Percentiles rank a stretch among this genome's conserved stretches.
Evolutionary conservation across 345 rosid genomes (phyloP).

Genomic region (Salix exigua): DNA sequence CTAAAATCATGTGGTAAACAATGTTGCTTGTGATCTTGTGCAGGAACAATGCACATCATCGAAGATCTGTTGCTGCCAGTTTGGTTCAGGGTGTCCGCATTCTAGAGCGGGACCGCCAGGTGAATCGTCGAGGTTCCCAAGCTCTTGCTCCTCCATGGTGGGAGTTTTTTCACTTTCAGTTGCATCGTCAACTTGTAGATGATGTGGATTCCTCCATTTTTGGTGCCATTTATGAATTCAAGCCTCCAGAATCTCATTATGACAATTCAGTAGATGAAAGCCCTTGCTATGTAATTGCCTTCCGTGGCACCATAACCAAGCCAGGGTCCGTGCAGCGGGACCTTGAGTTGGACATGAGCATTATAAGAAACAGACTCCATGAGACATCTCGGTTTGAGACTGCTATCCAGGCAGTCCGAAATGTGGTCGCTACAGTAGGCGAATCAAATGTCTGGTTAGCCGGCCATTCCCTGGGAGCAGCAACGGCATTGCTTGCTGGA

Average conservation of each 20-base stretch:
- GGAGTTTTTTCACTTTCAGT: slow-evolving; percentile 63
- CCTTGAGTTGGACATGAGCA: slow-evolving; percentile 54
- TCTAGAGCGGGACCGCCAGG: slow-evolving; percentile 84
- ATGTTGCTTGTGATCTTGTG: not conserved
- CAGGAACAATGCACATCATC: slow-evolving; percentile 68
- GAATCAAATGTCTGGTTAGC: slow-evolving; percentile 75
- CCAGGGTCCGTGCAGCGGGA: slow-evolving; percentile 62
- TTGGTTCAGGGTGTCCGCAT: slow-evolving; percentile 78
- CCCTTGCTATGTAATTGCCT: slow-evolving; percentile 66
- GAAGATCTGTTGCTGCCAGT: slow-evolving; percentile 68
- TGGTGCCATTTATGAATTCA: slow-evolving; percentile 75
- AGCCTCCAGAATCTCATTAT: slow-evolving; percentile 32
- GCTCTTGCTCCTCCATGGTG: slow-evolving; percentile 85
- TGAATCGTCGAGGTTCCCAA: slow-evolving; percentile 50
- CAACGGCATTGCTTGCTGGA: slow-evolving; percentile 74
- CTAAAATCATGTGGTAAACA: not conserved
- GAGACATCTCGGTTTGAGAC: slow-evolving; percentile 66
- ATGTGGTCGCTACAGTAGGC: slow-evolving; percentile 60
- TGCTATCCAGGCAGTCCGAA: slow-evolving; percentile 70
- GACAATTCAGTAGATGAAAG: slow-evolving; percentile 32
- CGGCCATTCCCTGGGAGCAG: slow-evolving; percentile 91
- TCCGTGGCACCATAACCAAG: slow-evolving; percentile 77
- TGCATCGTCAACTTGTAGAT: slow-evolving; percentile 58
- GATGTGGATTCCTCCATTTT: slow-evolving; percentile 69
- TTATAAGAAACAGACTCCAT: slow-evolving; percentile 65